Evolutionary conservation across 2,329 filamentous ascomycete genomes (phyloP).

Genomic region (Nannizziopsis barbatae): DNA sequence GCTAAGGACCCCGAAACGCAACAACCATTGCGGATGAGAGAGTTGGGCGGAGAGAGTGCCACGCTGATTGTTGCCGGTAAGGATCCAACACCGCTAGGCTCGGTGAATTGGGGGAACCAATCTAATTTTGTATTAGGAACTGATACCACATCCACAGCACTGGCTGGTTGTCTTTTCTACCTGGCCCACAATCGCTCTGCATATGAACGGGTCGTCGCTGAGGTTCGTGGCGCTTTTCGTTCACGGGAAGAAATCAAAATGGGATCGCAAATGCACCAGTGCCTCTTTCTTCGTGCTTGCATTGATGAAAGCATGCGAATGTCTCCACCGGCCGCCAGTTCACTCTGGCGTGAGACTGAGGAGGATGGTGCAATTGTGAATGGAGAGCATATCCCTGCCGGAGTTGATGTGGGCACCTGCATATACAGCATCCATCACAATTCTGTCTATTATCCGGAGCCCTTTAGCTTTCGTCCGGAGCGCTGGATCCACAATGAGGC

Average conservation of each 20-base stretch:
- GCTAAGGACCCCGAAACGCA: conserved; percentile 7
- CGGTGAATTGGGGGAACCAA: not conserved
- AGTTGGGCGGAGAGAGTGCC: conserved; percentile 1
- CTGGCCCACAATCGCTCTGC: conserved; percentile 24
- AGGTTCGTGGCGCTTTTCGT: conserved; percentile 24
- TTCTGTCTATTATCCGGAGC: conserved; percentile 22
- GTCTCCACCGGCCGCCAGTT: conserved; percentile 21
- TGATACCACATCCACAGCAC: conserved; percentile 32
- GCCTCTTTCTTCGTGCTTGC: conserved; percentile 33
- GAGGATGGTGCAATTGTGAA: conserved; percentile 23
- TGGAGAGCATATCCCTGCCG: conserved; percentile 23
- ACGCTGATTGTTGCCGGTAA: conserved; percentile 27
- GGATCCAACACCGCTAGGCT: conserved; percentile 38
- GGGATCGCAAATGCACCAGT: conserved; percentile 24
- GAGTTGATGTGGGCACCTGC: conserved; percentile 22
- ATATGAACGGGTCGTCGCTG: conserved; percentile 22
- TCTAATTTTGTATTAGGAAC: conserved; percentile 20
- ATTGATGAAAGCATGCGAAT: conserved; percentile 30
- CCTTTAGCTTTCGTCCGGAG: conserved; percentile 25
- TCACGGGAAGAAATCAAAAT: conserved; percentile 17
- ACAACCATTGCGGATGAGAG: conserved; percentile 12
- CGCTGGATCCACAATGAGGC: conserved; percentile 24
- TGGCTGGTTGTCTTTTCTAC: conserved; percentile 32
- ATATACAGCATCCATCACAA: conserved; percentile 28
- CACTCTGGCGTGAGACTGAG: conserved; percentile 22